phyloP scores from a whole-genome alignment of 441 rosid genomes.

The Arabidopsis hybrid region DNA sequence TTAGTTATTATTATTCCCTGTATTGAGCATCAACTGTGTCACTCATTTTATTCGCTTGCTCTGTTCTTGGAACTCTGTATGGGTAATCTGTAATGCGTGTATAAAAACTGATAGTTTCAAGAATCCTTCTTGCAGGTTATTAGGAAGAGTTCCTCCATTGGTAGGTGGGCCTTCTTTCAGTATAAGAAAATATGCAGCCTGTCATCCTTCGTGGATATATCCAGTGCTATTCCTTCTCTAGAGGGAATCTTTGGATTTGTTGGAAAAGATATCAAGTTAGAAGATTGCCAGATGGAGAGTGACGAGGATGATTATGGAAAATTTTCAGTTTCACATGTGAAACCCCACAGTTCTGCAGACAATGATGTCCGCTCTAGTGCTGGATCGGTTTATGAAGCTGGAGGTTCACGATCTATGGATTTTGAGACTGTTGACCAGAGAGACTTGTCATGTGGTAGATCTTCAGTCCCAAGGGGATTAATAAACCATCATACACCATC shows the following conservation, averaged over 20 bases:
- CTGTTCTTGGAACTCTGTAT: constrained; percentile 17
- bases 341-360: constrained; percentile 53
- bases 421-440: constrained; percentile 70
- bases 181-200: constrained; percentile 61
- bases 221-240: constrained; percentile 58
- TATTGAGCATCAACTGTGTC: constrained; percentile 19
- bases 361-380: constrained; percentile 57
- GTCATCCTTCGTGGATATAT: constrained; percentile 56
- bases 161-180: constrained; percentile 73
- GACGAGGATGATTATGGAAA: constrained; percentile 63
- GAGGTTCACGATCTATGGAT: constrained; percentile 69
- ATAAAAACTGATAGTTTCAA: constrained; percentile 33
- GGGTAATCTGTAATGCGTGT: constrained; percentile 10
- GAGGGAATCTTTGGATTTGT: constrained; percentile 63
- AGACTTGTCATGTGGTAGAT: constrained; percentile 67
- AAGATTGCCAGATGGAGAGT: constrained; percentile 58
- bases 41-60: constrained; percentile 19
- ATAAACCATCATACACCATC: constrained; percentile 66
- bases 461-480: constrained; percentile 70
- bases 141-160: constrained; percentile 60
- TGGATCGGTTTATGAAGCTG: constrained; percentile 64
- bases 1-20: constrained; percentile 27
- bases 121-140: constrained; percentile 65
- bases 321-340: constrained; percentile 51
- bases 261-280: constrained; percentile 55